Percentiles rank a stretch among this genome's conserved stretches.
Conservation (phyloP, 2,329 filamentous ascomycete genomes). For the Allantophomopsis cytisporea region DNA sequence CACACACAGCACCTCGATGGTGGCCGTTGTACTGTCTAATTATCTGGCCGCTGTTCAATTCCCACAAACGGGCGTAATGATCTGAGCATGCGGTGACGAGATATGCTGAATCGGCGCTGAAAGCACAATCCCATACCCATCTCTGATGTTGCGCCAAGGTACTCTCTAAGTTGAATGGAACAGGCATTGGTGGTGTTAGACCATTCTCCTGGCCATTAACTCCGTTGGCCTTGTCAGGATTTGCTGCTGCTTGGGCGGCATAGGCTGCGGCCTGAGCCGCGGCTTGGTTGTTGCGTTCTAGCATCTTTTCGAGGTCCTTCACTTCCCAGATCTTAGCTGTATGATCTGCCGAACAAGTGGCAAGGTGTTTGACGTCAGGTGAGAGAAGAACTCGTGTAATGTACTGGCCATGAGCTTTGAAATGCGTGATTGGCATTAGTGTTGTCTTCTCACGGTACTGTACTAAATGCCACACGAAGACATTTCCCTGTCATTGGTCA, state of each 20-base stretch:
- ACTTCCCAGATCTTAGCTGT: conserved; percentile 95
- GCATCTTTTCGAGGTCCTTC: conserved; percentile 45
- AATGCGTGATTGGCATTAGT: conserved; percentile 58
- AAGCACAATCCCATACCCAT: conserved; percentile 72
- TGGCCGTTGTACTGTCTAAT: conserved; percentile 68
- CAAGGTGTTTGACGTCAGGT: conserved; percentile 61
- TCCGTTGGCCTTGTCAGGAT: neutral
- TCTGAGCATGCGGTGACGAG: conserved; percentile 63
- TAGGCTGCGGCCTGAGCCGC: conserved; percentile 10
- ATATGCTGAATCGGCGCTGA: conserved; percentile 61
- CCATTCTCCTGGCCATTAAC: neutral
- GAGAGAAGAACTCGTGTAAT: conserved; percentile 63
- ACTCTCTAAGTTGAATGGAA: conserved; percentile 50
- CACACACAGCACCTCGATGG: conserved; percentile 59
- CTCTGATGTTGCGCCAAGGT: conserved; percentile 60
- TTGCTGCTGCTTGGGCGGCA: conserved; percentile 5
- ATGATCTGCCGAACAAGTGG: conserved; percentile 63
- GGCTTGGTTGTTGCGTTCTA: conserved; percentile 11
- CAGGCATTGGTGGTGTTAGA: conserved; percentile 15
- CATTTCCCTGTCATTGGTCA: conserved; percentile 56
- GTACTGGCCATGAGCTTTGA: conserved; percentile 59
- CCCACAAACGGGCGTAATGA: conserved; percentile 63
- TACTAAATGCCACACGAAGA: conserved; percentile 92
- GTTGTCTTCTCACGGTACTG: conserved; percentile 55
- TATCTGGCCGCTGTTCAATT: conserved; percentile 53